Conservation (phyloP, 805 yeast genomes). For the Candida fluviatilis region DNA sequence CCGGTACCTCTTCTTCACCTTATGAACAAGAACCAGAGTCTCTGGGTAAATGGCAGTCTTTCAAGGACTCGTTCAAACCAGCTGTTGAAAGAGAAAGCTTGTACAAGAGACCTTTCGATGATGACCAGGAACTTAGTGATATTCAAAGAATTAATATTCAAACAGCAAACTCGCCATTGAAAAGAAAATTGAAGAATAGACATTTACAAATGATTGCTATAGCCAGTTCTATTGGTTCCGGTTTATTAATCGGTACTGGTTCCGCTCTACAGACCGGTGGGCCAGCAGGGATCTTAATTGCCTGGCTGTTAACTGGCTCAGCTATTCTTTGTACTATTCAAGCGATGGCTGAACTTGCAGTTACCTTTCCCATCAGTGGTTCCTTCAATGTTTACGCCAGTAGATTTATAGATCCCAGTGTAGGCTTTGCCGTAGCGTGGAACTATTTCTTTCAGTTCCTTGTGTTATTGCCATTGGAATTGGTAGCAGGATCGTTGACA, state of each 20-base stretch:
- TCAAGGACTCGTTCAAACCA: slow-evolving; percentile 49
- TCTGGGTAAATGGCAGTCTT: slow-evolving; percentile 33
- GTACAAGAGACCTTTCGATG: slow-evolving; percentile 20
- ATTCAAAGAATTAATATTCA: slow-evolving; percentile 37
- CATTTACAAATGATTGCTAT: slow-evolving; percentile 43
- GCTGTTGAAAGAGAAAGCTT: slow-evolving; percentile 13
- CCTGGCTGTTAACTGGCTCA: slow-evolving; percentile 34
- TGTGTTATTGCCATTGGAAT: slow-evolving; percentile 61
- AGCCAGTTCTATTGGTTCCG: slow-evolving; percentile 42
- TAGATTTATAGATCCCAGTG: slow-evolving; percentile 61
- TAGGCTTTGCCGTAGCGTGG: slow-evolving; percentile 74
- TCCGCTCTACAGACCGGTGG: slow-evolving; percentile 34
- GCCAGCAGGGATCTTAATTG: slow-evolving; percentile 36
- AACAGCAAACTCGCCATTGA: slow-evolving; percentile 35
- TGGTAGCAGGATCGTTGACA: slow-evolving; percentile 37
- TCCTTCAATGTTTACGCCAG: slow-evolving; percentile 53
- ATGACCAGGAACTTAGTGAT: slow-evolving; percentile 25
- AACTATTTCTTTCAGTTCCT: slow-evolving; percentile 57
- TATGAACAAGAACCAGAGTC: slow-evolving; percentile 1
- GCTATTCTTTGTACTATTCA: slow-evolving; percentile 37
- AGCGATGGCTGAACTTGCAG: slow-evolving; percentile 45
- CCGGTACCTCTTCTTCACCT: not conserved
- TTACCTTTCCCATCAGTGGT: slow-evolving; percentile 40
- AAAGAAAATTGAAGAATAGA: slow-evolving; percentile 29
- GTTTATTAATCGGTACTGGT: slow-evolving; percentile 40